Evolutionary conservation across 345 rosid genomes (phyloP).

Genomic region (Noccaea caerulescens): DNA sequence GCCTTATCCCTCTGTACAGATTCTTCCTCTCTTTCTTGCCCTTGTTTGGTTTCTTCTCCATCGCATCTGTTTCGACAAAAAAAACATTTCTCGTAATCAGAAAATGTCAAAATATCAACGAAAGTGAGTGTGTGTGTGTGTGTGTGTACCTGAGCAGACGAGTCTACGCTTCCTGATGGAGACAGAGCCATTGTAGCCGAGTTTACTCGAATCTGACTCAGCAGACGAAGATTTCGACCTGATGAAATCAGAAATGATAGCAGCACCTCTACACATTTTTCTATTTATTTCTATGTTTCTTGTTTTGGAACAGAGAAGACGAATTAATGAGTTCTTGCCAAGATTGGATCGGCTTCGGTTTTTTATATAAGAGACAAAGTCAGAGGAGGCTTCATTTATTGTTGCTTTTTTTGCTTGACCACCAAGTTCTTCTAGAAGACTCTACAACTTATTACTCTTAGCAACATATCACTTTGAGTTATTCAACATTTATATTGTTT

Average conservation of each 20-base stretch:
- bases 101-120: not conserved
- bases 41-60: conserved; percentile 42
- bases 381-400: conserved; percentile 17
- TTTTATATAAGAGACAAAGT: conserved; percentile 13
- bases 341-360: not conserved
- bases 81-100: conserved; percentile 43
- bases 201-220: conserved; percentile 20
- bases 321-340: not conserved
- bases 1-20: conserved; percentile 84
- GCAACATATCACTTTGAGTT: no score
- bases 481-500: no score
- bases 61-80: conserved; percentile 40
- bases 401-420: conserved; percentile 28
- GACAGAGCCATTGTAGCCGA: conserved; percentile 6
- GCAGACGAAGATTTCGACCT: conserved; percentile 31
- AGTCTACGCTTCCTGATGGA: conserved; percentile 34
- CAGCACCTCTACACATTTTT: conserved; percentile 82
- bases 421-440: conserved; percentile 38
- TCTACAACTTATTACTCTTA: no score
- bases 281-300: not conserved
- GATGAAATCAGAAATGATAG: conserved; percentile 58
- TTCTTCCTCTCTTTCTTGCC: conserved; percentile 76
- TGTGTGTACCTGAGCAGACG: conserved; percentile 51
- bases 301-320: not conserved
- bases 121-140: not conserved